Evolutionary conservation across 345 rosid genomes (phyloP).

Genomic region (Sonneratia alba): DNA sequence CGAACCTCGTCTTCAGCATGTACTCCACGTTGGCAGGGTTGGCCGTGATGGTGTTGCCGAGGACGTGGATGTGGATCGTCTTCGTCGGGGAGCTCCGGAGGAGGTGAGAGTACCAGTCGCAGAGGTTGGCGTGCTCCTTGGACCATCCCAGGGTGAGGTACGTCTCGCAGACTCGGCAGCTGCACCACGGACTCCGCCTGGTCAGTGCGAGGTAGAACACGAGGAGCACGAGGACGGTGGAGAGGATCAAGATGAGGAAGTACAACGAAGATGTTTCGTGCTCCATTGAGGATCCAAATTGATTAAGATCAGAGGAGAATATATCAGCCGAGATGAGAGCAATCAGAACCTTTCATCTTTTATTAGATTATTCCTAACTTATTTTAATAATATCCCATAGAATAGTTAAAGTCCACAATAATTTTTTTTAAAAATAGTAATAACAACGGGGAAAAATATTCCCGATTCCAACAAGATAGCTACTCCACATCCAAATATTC

Average conservation of each 20-base stretch:
- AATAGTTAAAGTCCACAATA: too few species aligned
- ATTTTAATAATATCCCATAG: too few species aligned
- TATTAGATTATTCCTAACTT: not conserved
- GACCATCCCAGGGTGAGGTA: conserved; percentile 54
- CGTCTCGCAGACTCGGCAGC: conserved; percentile 54
- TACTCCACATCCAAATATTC: too few species aligned
- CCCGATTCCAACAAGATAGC: too few species aligned
- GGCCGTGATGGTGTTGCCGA: conserved; percentile 55
- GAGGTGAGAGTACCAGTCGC: conserved; percentile 74
- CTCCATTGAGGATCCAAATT: conserved; percentile 15
- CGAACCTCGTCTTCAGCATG: conserved; percentile 56
- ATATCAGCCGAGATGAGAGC: not conserved
- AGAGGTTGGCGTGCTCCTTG: conserved; percentile 40
- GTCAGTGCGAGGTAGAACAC: conserved; percentile 8
- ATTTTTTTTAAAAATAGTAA: too few species aligned
- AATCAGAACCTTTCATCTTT: not conserved
- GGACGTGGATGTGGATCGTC: conserved; percentile 65
- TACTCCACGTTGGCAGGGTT: conserved; percentile 60
- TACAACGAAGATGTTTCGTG: conserved; percentile 11
- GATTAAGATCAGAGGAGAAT: not conserved
- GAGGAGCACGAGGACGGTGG: conserved; percentile 12
- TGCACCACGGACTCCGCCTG: conserved; percentile 42
- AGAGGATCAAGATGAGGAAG: conserved; percentile 13
- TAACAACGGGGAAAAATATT: too few species aligned
- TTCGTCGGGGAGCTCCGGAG: conserved; percentile 41